Base-by-base conservation (phyloP, 768 basidiomycete genomes). In the Crucibulum laeve region DNA sequence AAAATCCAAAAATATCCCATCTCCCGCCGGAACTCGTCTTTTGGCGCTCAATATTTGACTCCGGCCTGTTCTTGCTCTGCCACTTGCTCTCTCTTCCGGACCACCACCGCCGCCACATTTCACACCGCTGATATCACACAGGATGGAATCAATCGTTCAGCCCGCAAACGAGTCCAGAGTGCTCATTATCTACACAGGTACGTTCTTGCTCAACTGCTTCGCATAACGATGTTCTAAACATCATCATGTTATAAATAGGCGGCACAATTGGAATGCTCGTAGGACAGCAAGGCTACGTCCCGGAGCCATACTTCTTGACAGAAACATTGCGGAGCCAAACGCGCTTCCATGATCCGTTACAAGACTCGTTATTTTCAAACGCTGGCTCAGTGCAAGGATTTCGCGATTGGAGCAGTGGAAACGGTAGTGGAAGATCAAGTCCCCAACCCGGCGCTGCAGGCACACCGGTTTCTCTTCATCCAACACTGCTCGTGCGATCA, bases 241-340 rank as follows among this genome's bases (percentile, higher is more conserved):
- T 32, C 28, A 15, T 10, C 15, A 2, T 32, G 11, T 32, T 37
- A 25, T 38, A 42, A 45, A 23, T 42, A 73, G 71, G 87, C 23
- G 91, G 91, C 13, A 94, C 91, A 0, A 91, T 94, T 51, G 89
- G 88, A 14, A 91, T 91, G 87, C 80, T 91, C 35, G 74, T 87
- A 25, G 81, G 84, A 25, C 69, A 82, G 25, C 76, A 80, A 47
- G 86, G 87, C 49, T 89, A 88, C 57, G 82, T 87, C 17, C 87
- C 91, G 10, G 91, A 93, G 56, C 90, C 90, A 0, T 84, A 84
- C 53, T 93, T 91, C 59, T 68, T 94, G 49, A 91, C 89, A 4
- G 85, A 91, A 61, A 90, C 84, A 0, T 76, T 95, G 22, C 70
- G 77, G 52, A 83, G 83, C 51, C 90, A 93, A 63, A 79, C 78